Evolutionary conservation across 1,139 yeast genomes (phyloP), one percentile per base, ranked within the genome.

Genomic region (Debaryomyces nepalensis): DNA sequence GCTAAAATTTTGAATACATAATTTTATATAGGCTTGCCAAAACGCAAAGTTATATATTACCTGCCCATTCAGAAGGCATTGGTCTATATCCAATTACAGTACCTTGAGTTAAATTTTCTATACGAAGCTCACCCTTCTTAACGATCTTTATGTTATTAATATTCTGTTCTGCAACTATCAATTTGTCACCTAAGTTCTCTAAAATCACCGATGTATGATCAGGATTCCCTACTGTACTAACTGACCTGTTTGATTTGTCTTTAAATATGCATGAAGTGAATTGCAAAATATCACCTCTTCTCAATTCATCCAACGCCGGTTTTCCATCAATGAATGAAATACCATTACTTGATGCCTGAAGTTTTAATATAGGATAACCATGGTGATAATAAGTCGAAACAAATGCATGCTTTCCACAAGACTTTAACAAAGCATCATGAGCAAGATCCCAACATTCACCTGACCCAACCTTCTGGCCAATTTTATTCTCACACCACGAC

Each of bases 391-490:
- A 81, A 15, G 71, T 69, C 8, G 85, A 75, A 1, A 76, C 73
- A 64, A 84, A 73, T 0, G 89, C 89, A 52, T 75, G 77, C 16
- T 77, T 80, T 0, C 84, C 84, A 50, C 86, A 79, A 0, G 83
- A 82, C 44, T 77, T 73, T 38, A 67, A 64, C 29, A 84, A 65
- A 0, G 89, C 88, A 41, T 81, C 80, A 40, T 75, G 74, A 1
- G 89, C 91, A 45, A 85, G 69, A 32, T 87, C 86, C 91, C 91
- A 85, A 61, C 93, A 85, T 55, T 85, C 91, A 7, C 93, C 93
- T 40, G 77, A 63, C 2, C 87, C 88, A 5, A 85, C 86, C 42
- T 70, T 70, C 36, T 70, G 68, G 1, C 85, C 86, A 36, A 65
- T 54, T 33, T 72, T 71, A 30, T 73, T 73, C 52, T 82, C 85